Percentiles rank a stretch among this genome's conserved stretches.
Evolutionary conservation across 768 basidiomycete genomes (phyloP).

Genomic region (Boletus subcaerulescens): DNA sequence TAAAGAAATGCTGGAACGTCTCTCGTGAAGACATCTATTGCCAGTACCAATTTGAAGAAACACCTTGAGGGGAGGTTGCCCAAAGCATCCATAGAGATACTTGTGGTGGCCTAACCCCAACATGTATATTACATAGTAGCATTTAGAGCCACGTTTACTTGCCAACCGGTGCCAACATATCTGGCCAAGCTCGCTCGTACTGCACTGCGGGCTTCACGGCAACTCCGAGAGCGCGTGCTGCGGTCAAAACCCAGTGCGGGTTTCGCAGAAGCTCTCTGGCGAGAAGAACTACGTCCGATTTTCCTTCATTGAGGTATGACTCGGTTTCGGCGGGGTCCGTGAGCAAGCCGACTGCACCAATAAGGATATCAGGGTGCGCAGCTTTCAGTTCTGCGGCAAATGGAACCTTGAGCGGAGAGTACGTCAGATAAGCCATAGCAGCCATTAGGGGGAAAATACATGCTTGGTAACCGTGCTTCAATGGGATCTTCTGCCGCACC

Average conservation of each 20-base stretch:
- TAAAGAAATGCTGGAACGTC: constrained; percentile 51
- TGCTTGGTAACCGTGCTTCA: constrained; percentile 61
- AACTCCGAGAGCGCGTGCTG: constrained; percentile 61
- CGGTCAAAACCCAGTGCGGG: constrained; percentile 61
- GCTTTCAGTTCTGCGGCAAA: constrained; percentile 67
- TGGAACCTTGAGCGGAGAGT: constrained; percentile 43
- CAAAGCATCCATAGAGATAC: constrained; percentile 3
- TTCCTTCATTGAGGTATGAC: constrained; percentile 57
- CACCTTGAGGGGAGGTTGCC: too few species aligned
- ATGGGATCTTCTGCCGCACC: constrained; percentile 52
- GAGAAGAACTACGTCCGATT: constrained; percentile 66
- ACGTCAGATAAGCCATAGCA: neutral
- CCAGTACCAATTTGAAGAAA: neutral
- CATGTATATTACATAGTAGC: neutral
- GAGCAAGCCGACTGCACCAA: constrained; percentile 74
- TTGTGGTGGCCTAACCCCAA: neutral
- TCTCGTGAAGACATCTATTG: constrained; percentile 9
- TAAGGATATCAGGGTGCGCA: constrained; percentile 48
- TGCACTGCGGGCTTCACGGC: constrained; percentile 70
- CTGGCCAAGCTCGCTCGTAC: constrained; percentile 59
- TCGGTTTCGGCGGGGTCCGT: constrained; percentile 59
- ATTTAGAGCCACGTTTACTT: neutral
- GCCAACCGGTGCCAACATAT: constrained; percentile 29
- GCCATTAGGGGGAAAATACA: neutral
- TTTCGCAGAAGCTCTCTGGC: constrained; percentile 66